Conservation (phyloP, 1,284 basidiomycete genomes). For the Tremellales sp. region DNA sequence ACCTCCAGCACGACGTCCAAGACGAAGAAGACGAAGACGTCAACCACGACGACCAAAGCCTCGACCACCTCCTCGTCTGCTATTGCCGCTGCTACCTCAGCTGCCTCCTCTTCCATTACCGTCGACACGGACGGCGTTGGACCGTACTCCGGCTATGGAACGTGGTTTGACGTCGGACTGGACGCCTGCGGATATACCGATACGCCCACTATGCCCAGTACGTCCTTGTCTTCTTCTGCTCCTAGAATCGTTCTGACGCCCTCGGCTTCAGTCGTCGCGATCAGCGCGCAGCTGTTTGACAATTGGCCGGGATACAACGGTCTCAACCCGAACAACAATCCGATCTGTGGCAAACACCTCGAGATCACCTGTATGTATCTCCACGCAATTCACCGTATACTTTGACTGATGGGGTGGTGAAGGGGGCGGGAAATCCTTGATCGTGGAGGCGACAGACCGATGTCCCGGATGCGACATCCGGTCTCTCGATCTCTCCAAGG, state of each 20-base stretch:
- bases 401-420: slow-evolving; percentile 2
- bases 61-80: slow-evolving; percentile 8
- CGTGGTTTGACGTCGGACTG: slow-evolving; percentile 39
- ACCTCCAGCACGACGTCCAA: background rate
- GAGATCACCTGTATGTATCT: slow-evolving; percentile 43
- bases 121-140: slow-evolving; percentile 37
- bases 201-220: slow-evolving; percentile 18
- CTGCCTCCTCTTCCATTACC: slow-evolving; percentile 10
- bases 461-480: slow-evolving; percentile 50
- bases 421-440: slow-evolving; percentile 47
- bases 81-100: slow-evolving; percentile 6
- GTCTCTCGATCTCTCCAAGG: slow-evolving; percentile 51
- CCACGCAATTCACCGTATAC: background rate
- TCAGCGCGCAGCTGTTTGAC: slow-evolving; percentile 48
- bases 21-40: background rate
- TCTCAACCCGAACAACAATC: slow-evolving; percentile 52
- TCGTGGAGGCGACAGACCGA: slow-evolving; percentile 50
- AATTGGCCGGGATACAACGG: slow-evolving; percentile 49
- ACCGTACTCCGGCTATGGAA: slow-evolving; percentile 41
- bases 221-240: background rate
- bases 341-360: slow-evolving; percentile 52
- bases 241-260: too few species aligned
- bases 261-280: slow-evolving; percentile 44
- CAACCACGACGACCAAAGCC: slow-evolving; percentile 4
- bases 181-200: slow-evolving; percentile 38